Conservation (phyloP, 805 yeast genomes). For the Hanseniaspora meyeri region DNA sequence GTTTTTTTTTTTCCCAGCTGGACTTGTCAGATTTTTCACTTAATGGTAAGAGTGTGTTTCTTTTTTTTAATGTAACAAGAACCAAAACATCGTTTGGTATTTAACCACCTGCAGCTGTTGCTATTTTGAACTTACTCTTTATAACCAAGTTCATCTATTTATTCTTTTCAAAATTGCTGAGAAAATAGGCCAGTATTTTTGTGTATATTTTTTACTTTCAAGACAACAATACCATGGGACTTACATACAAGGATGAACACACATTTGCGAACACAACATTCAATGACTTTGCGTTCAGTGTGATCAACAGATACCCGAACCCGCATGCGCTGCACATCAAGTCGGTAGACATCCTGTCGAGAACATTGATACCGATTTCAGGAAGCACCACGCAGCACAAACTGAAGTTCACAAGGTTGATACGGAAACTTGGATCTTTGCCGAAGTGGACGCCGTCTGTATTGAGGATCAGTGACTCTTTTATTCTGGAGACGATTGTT, state of each 20-base stretch:
- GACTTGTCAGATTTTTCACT: too few relatives aligned
- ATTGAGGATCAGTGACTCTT: slow-evolving; percentile 10
- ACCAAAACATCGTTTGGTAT: too few relatives aligned
- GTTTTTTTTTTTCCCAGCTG: too few relatives aligned
- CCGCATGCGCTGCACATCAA: slow-evolving; percentile 80
- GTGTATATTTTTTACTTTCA: neutral
- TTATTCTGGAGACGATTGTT: slow-evolving; percentile 4
- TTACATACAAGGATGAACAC: slow-evolving; percentile 38
- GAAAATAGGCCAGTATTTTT: neutral
- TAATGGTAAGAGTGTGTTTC: too few relatives aligned
- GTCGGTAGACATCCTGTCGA: slow-evolving; percentile 52
- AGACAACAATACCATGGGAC: neutral
- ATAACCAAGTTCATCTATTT: too few relatives aligned
- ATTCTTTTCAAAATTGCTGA: too few relatives aligned
- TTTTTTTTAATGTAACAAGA: too few relatives aligned
- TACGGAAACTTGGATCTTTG: slow-evolving; percentile 65
- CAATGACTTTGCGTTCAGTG: slow-evolving; percentile 61
- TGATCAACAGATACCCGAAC: slow-evolving; percentile 57
- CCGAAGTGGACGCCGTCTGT: slow-evolving; percentile 51
- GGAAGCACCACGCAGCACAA: slow-evolving; percentile 33
- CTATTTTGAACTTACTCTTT: too few relatives aligned
- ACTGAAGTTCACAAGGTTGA: slow-evolving; percentile 59
- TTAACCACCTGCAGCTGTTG: too few relatives aligned
- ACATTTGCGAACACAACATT: slow-evolving; percentile 48
- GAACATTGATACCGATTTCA: neutral